A percentile compares a stretch with the other conserved stretches of the same genome.
phyloP scores from a whole-genome alignment of 129 eudicot species.

The Heracleum sosnowskyi region DNA sequence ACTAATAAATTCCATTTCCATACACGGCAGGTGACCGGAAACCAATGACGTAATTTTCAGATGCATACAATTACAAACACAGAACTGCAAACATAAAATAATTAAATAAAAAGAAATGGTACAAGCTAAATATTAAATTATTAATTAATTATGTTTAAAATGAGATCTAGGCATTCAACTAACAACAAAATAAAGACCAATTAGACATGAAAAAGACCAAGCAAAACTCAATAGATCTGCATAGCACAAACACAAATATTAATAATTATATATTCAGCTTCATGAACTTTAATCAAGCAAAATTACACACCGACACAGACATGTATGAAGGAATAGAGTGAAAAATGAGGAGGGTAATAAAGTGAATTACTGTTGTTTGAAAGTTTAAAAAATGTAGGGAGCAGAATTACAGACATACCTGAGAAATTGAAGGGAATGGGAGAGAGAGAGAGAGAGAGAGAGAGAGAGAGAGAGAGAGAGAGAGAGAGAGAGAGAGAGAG shows the following conservation, averaged over 20 bases:
- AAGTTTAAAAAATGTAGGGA: not conserved
- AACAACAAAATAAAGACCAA: not conserved
- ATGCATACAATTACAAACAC: not conserved
- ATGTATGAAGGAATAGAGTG: not conserved
- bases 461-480: not conserved
- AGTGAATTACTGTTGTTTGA: not conserved
- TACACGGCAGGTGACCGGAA: not conserved
- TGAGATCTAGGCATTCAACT: not conserved
- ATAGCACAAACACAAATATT: not conserved
- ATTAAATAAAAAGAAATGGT: not conserved
- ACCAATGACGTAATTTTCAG: not conserved
- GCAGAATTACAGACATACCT: not conserved
- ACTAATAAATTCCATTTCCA: not conserved
- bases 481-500: not conserved
- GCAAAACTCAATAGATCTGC: not conserved
- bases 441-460: conserved; percentile 7
- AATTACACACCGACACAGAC: not conserved
- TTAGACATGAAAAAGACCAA: not conserved
- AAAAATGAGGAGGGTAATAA: not conserved
- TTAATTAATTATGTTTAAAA: not conserved
- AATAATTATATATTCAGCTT: not conserved
- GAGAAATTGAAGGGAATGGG: conserved; percentile 2
- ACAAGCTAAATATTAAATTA: not conserved
- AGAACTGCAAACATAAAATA: not conserved
- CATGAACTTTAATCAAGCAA: not conserved